phyloP scores from a whole-genome alignment of 345 rosid species.

The Lagerstroemia speciosa region DNA sequence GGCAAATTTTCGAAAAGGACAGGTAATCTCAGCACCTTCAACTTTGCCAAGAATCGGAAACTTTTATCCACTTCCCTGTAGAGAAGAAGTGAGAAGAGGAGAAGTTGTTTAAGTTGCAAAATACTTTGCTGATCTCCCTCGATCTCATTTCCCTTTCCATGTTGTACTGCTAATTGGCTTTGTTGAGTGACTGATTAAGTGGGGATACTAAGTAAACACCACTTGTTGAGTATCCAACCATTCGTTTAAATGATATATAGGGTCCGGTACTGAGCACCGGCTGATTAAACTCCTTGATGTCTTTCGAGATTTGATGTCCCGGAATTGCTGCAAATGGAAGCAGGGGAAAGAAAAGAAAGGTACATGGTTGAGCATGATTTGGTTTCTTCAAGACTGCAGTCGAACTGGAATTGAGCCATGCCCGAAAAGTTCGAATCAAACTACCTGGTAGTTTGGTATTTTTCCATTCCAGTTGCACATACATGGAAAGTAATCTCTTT shows the following conservation, averaged over 20 bases:
- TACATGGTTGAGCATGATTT: no score
- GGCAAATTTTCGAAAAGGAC: background rate
- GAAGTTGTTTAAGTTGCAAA: background rate
- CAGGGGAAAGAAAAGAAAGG: no score
- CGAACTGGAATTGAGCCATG: no score
- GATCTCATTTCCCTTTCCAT: no score
- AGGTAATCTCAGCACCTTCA: background rate
- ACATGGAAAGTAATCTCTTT: no score
- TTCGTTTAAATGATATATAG: background rate
- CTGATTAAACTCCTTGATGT: constrained; percentile 1
- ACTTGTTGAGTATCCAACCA: constrained; percentile 1
- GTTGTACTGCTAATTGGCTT: background rate
- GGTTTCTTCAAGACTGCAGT: no score
- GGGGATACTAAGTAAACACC: background rate
- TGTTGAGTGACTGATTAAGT: background rate
- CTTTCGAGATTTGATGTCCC: constrained; percentile 1
- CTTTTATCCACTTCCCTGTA: background rate
- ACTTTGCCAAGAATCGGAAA: background rate
- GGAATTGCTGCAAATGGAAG: constrained; percentile 10
- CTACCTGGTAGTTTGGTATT: no score
- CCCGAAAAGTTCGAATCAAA: no score
- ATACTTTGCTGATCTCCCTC: no score
- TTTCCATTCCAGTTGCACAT: no score
- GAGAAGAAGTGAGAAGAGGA: no score
- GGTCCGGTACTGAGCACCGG: background rate